phyloP scores from a whole-genome alignment of 495 filamentous ascomycete genomes.

The Daldinia caldariorum region DNA sequence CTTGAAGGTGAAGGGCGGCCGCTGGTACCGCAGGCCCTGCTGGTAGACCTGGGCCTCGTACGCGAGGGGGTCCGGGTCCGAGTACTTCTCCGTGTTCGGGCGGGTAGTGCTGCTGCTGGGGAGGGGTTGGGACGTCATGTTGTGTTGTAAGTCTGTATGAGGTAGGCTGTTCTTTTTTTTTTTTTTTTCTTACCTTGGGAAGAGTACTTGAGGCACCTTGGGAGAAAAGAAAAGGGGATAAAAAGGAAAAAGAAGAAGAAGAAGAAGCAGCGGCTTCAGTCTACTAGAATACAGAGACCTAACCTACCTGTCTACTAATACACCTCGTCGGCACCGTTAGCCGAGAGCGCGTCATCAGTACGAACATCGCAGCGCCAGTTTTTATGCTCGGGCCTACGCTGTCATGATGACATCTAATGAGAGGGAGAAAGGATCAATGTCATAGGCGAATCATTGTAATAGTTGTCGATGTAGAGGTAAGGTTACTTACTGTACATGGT shows the following conservation, averaged over 20 bases:
- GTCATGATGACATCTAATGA: background rate
- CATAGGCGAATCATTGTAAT: no score
- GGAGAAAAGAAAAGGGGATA: no score
- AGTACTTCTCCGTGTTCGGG: background rate
- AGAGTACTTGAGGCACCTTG: no score
- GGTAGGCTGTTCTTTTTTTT: no score
- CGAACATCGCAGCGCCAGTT: background rate
- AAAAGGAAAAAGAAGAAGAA: background rate
- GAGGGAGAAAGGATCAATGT: background rate
- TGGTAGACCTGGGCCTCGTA: background rate
- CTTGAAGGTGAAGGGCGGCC: background rate
- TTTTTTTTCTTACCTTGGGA: no score
- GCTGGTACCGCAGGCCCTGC: background rate
- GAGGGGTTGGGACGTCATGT: background rate
- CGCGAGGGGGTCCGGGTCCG: background rate
- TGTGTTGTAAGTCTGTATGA: no score
- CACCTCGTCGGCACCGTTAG: background rate
- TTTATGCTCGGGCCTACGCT: background rate
- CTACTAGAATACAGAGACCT: background rate
- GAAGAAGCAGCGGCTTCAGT: no score
- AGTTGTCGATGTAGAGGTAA: no score
- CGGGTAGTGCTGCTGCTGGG: background rate
- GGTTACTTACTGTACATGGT: no score
- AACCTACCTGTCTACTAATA: background rate
- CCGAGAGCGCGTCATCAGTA: slow-evolving; percentile 1